A percentile compares a stretch with the other conserved stretches of the same genome.
Conservation (phyloP, 2,329 filamentous ascomycete genomes). For the Ceratocystis cubensis region DNA sequence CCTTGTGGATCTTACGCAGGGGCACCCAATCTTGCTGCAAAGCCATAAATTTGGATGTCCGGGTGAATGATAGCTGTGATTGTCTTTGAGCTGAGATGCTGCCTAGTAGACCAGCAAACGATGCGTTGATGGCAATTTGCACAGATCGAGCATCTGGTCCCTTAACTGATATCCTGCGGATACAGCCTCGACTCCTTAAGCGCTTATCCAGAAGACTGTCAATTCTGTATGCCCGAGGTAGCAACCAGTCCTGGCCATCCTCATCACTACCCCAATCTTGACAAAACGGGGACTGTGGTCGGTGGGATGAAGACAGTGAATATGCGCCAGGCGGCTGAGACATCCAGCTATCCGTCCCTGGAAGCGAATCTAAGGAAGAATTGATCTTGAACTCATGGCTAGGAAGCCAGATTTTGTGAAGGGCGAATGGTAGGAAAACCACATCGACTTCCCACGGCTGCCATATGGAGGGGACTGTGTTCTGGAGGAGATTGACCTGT, state of each 20-base stretch:
- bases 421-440: conserved; percentile 58
- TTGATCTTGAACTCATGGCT: conserved; percentile 36
- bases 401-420: conserved; percentile 44
- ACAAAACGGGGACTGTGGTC: conserved; percentile 37
- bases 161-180: conserved; percentile 50
- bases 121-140: conserved; percentile 46
- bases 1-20: conserved; percentile 61
- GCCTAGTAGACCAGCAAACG: conserved; percentile 46
- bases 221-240: conserved; percentile 54
- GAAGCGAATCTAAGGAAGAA: conserved; percentile 24
- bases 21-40: conserved; percentile 61
- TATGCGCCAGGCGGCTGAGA: conserved; percentile 35
- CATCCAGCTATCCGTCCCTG: conserved; percentile 41
- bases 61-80: conserved; percentile 3
- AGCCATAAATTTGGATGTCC: conserved; percentile 37
- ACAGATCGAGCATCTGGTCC: conserved; percentile 56
- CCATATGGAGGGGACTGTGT: conserved; percentile 38
- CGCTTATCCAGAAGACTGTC: conserved; percentile 53
- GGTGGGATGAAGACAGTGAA: conserved; percentile 32
- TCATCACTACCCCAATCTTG: conserved; percentile 37
- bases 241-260: conserved; percentile 46
- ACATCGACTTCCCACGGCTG: conserved; percentile 66
- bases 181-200: conserved; percentile 61
- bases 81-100: conserved; percentile 12
- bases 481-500: conserved; percentile 45